Conservation (phyloP, 108 stramenopile species). For the Fragilariopsis cylindrus region DNA sequence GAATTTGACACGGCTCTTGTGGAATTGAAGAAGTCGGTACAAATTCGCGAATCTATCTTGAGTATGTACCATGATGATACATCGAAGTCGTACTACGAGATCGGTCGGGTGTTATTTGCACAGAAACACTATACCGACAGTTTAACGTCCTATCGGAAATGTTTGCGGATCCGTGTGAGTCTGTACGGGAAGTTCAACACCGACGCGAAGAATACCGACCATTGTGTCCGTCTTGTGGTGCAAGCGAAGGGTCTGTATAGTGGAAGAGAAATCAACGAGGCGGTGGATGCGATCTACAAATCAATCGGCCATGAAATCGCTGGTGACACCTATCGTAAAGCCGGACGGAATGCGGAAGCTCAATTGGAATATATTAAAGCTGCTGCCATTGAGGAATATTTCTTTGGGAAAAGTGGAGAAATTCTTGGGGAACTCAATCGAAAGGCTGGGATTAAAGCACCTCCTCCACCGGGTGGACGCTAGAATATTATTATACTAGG, state of each 20-base stretch:
- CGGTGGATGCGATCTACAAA: constrained; percentile 35
- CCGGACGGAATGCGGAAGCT: constrained; percentile 43
- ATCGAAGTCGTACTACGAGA: constrained; percentile 43
- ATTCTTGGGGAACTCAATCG: constrained; percentile 42
- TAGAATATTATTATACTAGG: no score
- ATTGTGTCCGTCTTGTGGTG: constrained; percentile 42
- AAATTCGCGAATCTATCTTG: constrained; percentile 39
- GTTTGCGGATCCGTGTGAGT: constrained; percentile 42
- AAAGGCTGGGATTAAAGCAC: constrained; percentile 49
- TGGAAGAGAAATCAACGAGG: constrained; percentile 43
- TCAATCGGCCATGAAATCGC: constrained; percentile 36
- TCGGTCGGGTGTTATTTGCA: constrained; percentile 38
- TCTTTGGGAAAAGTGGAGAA: constrained; percentile 40
- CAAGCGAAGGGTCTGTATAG: constrained; percentile 48
- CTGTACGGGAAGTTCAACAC: constrained; percentile 46
- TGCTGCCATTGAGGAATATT: constrained; percentile 40
- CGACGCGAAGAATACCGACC: constrained; percentile 48
- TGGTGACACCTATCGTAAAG: constrained; percentile 47
- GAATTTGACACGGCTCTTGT: constrained; percentile 41
- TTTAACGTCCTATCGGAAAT: constrained; percentile 37
- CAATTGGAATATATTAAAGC: constrained; percentile 49
- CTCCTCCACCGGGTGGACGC: constrained; percentile 31
- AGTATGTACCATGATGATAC: constrained; percentile 44
- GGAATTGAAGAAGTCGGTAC: constrained; percentile 38
- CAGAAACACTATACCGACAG: constrained; percentile 39